Percentiles rank a stretch among this genome's conserved stretches.
Evolutionary conservation across 176 grass and related monocot species (phyloP).

Genomic region (Rhipidocladum racemiflorum): DNA sequence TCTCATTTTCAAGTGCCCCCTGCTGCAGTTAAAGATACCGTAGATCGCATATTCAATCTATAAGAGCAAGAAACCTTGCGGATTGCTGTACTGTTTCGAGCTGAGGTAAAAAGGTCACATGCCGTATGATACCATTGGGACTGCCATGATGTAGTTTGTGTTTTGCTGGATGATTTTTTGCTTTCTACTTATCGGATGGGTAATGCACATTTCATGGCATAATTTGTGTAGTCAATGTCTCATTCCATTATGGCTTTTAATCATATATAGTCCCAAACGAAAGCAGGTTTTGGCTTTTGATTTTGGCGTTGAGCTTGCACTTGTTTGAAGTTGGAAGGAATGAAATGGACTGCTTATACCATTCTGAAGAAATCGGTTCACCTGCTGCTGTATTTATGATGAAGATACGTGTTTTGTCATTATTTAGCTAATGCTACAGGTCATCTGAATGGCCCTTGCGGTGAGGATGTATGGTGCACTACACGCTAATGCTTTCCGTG

Average conservation of each 20-base stretch:
- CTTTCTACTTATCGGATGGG: not conserved
- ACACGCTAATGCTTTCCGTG: not conserved
- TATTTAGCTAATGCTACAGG: not conserved
- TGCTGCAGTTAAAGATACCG: slow-evolving; percentile 4
- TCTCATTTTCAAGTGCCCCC: not conserved
- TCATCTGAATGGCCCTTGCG: not conserved
- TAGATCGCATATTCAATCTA: not conserved
- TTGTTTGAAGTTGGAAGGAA: not conserved
- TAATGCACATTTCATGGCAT: not conserved
- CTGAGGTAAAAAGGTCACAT: not conserved
- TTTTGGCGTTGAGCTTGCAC: not conserved
- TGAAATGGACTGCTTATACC: not conserved
- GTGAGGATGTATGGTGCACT: not conserved
- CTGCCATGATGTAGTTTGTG: not conserved
- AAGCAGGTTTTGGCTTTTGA: not conserved
- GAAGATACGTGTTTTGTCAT: not conserved
- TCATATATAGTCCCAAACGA: not conserved
- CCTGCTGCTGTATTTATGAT: not conserved
- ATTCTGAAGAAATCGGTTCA: not conserved
- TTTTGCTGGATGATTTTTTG: not conserved
- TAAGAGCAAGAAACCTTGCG: not conserved
- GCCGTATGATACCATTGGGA: not conserved
- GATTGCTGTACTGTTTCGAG: not conserved
- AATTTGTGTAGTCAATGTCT: not conserved
- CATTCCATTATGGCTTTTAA: not conserved